Evolutionary conservation across 2,329 filamentous ascomycete species (phyloP), one percentile per base, ranked within the genome.

Genomic region (Chaetomium sp.): DNA sequence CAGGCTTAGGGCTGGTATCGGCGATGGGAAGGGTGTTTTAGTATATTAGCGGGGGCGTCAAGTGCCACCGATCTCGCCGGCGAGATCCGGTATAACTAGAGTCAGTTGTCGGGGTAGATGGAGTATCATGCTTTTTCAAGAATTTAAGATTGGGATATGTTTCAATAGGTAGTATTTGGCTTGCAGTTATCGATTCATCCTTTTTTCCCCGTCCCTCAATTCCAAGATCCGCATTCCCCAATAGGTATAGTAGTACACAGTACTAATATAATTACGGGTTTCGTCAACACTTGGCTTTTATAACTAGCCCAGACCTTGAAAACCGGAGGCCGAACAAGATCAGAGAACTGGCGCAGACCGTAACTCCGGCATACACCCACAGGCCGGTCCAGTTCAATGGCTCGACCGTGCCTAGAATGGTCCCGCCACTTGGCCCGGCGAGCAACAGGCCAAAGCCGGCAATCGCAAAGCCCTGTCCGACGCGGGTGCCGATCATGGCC

Each of bases 401-500:
- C 0, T 67, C 51, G 2, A 33, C 56, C 1, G 60, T 65, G 8
- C 69, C 70, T 0, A 79, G 68, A 23, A 69, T 61, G 6, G 33
- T 33, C 4, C 68, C 68, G 16, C 54, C 67, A 4, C 64, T 65
- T 16, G 68, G 68, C 0, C 74, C 73, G 10, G 73, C 77, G 21
- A 69, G 68, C 19, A 80, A 63, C 4, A 75, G 65, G 6, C 75
- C 78, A 3, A 77, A 65, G 0, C 71, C 72, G 6, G 72, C 66
- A 5, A 77, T 68, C 0, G 73, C 72, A 63, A 75, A 79, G 1
- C 73, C 75, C 73, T 74, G 73, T 0, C 80, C 79, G 19, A 81
- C 77, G 6, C 80, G 72, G 1, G 77, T 80, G 4, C 81, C 81
- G 13, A 82, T 71, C 62, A 74, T 77, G 21, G 72, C 69, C 66